These are phyloP conservation scores for Salix suchowensis DNA, from an alignment of 345 rosid genomes.

Conservation along the genomic window DNA sequence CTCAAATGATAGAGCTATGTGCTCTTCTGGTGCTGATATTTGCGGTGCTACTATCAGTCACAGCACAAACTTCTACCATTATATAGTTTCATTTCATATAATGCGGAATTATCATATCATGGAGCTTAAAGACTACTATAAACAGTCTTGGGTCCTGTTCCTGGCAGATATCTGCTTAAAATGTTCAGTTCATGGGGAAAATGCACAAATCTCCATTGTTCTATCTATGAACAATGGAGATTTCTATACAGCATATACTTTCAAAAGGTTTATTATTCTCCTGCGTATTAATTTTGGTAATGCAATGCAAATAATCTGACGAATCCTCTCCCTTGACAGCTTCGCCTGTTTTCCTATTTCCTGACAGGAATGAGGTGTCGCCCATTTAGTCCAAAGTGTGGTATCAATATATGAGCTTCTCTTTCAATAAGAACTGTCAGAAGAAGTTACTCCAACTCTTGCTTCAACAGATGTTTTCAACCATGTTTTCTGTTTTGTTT, in stretches of 20 bases:
- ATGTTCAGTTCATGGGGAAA: background rate
- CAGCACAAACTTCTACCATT: background rate
- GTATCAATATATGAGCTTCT: slow-evolving; percentile 43
- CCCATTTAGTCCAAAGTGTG: slow-evolving; percentile 43
- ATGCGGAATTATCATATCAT: background rate
- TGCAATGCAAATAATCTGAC: slow-evolving; percentile 47
- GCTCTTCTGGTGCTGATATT: no score
- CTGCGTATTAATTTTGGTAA: slow-evolving; percentile 31
- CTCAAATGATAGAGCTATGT: background rate
- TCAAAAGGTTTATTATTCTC: slow-evolving; percentile 27
- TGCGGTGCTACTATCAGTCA: background rate
- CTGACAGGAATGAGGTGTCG: slow-evolving; percentile 40
- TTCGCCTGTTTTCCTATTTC: slow-evolving; percentile 40
- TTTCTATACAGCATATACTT: slow-evolving; percentile 27
- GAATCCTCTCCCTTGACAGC: slow-evolving; percentile 49
- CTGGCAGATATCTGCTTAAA: background rate
- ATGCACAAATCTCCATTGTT: background rate
- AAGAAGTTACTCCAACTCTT: slow-evolving; percentile 16
- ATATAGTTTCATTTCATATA: background rate
- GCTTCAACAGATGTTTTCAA: slow-evolving; percentile 25
- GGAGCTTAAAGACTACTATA: background rate
- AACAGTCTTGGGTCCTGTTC: background rate
- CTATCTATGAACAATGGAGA: slow-evolving; percentile 13
- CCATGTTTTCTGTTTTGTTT: slow-evolving; percentile 36
- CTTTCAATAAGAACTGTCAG: slow-evolving; percentile 9